phyloP scores from a whole-genome alignment of 768 basidiomycete species.

The Termitomyces sp. region DNA sequence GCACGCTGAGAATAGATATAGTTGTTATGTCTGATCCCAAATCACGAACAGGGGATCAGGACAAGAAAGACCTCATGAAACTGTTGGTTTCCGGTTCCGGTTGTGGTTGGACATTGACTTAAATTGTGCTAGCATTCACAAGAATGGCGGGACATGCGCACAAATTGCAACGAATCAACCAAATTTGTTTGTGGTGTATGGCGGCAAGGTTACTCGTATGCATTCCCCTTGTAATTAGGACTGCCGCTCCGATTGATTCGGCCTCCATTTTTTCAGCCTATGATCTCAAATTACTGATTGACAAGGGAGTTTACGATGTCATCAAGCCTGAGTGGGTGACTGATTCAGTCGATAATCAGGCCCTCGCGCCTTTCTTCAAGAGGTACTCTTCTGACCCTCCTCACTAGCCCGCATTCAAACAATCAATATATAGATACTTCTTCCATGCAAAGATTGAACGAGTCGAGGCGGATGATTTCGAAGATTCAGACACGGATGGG shows the following conservation, averaged over 20 bases:
- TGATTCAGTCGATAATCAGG: constrained; percentile 62
- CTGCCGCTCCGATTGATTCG: neutral
- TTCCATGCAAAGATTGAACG: constrained; percentile 63
- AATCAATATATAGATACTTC: constrained; percentile 53
- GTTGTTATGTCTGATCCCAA: constrained; percentile 76
- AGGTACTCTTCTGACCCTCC: constrained; percentile 37
- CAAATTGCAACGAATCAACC: constrained; percentile 55
- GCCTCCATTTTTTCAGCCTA: constrained; percentile 40
- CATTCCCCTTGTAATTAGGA: constrained; percentile 8
- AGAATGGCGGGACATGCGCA: constrained; percentile 60
- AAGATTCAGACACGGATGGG: constrained; percentile 28
- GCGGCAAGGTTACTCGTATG: constrained; percentile 65
- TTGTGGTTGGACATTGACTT: neutral
- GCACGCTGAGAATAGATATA: constrained; percentile 20
- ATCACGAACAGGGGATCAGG: constrained; percentile 57
- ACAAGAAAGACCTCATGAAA: constrained; percentile 65
- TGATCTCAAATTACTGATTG: constrained; percentile 63
- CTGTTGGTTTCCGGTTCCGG: constrained; percentile 34
- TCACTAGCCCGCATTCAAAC: neutral
- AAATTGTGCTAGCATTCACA: constrained; percentile 48
- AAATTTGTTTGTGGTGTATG: constrained; percentile 57
- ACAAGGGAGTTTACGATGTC: constrained; percentile 67
- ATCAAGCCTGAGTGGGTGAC: constrained; percentile 78
- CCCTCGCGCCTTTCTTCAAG: constrained; percentile 55
- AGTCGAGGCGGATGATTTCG: constrained; percentile 45